Evolutionary conservation across 1,284 basidiomycete genomes (phyloP), one percentile per base, ranked within the genome.

Genomic region (Boletellus deceptivus): DNA sequence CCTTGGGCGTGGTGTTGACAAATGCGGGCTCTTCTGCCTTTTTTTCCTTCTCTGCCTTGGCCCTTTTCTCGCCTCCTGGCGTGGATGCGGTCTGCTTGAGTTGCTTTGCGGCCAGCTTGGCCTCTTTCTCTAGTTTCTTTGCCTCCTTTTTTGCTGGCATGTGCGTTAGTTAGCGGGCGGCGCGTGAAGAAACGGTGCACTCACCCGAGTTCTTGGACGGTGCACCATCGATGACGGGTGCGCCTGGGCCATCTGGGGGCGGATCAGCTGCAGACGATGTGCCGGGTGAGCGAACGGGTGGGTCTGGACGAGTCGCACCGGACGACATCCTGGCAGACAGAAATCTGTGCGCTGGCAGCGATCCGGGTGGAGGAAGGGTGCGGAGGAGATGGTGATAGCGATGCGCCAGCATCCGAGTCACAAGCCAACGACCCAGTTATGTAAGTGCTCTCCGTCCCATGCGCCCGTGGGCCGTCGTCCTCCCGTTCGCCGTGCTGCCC

Each of bases 1-100:
- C 93, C 62, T 78, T 80, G 0, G 91, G 91, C 0, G 93, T 96
- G 6, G 78, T 84, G 72, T 95, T 93, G 57, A 95, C 86, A 70
- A 90, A 96, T 14, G 77, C 76, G 4, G 75, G 75, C 52, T 87
- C 84, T 41, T 82, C 83, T 48, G 82, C 80, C 66, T 84, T 82
- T 72, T 84, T 84, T 62, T 84, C 83, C 69, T 89, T 89, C 62
- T 83, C 86, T 39, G 73, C 81, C 72, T 91, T 92, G n/a, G 68
- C 73, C 61, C 85, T 88, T 74, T 89, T 90, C 56, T 83, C 81
- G 6, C 71, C 69, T 36, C 65, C 65, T 27, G 78, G 71, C 1
- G 71, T 61, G 13, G 70, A 63, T 11, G 71, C 62, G 1, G 70
- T 64, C 58, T 77, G 77, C 56, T 89, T 86, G 2, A 82, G 75